A percentile compares a stretch with the other conserved stretches of the same genome.
phyloP scores from a whole-genome alignment of 768 basidiomycete genomes.

The Leccinum fibrillosum region DNA sequence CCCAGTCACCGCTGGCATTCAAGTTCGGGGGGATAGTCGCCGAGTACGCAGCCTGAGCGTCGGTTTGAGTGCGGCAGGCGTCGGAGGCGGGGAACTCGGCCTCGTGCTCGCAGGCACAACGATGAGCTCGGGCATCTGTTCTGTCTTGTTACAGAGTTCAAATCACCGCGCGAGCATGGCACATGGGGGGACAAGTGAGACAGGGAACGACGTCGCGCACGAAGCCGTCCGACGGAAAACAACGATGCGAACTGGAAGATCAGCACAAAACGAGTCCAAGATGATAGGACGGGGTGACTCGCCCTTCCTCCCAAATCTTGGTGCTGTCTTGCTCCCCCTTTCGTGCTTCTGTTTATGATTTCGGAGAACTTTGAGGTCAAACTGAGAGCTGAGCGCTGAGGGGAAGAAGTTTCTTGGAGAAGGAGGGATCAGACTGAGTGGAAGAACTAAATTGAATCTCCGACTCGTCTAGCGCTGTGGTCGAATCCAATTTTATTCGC shows the following conservation, averaged over 20 bases:
- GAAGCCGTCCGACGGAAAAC: neutral
- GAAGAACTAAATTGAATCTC: no score
- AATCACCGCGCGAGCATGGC: neutral
- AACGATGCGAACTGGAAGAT: constrained; percentile 8
- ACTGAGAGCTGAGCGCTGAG: no score
- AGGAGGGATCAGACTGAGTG: no score
- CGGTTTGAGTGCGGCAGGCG: no score
- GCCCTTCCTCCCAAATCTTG: constrained; percentile 42
- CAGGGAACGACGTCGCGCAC: neutral
- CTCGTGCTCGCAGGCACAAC: constrained; percentile 33
- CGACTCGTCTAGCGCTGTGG: no score
- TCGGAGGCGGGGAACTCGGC: no score
- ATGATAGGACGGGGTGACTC: neutral
- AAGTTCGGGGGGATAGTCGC: no score
- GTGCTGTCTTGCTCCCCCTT: constrained; percentile 34
- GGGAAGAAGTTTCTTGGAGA: no score
- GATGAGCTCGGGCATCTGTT: constrained; percentile 66
- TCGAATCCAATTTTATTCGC: constrained; percentile 22
- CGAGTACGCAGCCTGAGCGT: no score
- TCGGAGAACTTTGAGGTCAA: no score
- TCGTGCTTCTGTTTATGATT: constrained; percentile 34
- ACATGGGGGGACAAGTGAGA: neutral
- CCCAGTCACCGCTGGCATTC: neutral
- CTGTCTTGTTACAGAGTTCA: constrained; percentile 49
- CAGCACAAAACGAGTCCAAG: constrained; percentile 5